These are phyloP conservation scores for Houttuynia cordata DNA, from an alignment of 164 flowering plant genomes.

Conservation along the genomic window DNA sequence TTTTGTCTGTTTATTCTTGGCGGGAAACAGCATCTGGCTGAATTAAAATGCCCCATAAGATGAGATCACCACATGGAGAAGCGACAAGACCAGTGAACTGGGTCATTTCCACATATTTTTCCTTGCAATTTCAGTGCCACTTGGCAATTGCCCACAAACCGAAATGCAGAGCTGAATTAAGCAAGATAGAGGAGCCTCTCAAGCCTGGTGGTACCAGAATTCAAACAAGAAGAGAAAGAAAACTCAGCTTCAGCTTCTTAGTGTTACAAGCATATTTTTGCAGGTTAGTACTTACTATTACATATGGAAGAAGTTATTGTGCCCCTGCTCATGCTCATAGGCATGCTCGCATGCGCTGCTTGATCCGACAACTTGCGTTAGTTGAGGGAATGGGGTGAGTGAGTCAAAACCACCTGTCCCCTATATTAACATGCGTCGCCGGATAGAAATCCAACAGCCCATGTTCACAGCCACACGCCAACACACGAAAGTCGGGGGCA, in stretches of 20 bases:
- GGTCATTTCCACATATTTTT: no score
- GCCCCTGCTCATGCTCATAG: no score
- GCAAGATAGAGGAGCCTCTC: background rate
- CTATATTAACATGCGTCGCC: no score
- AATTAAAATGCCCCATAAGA: background rate
- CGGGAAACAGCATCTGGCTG: background rate
- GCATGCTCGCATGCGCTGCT: no score
- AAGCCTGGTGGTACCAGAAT: background rate
- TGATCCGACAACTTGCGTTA: no score
- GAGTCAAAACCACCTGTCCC: no score
- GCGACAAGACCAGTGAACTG: background rate
- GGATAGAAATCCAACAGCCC: no score
- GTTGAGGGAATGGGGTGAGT: no score
- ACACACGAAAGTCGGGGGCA: no score
- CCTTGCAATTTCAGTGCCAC: background rate
- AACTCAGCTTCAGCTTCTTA: background rate
- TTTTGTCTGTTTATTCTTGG: background rate
- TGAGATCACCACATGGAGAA: background rate
- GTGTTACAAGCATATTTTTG: no score
- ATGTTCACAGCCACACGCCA: no score
- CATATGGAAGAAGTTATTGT: no score
- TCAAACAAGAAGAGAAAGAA: background rate
- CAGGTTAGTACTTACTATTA: background rate
- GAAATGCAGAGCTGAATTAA: background rate
- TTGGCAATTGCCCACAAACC: background rate